Percentiles rank a stretch among this genome's conserved stretches.
phyloP scores from a whole-genome alignment of 345 rosid species.

The Rubroshorea leprosula region DNA sequence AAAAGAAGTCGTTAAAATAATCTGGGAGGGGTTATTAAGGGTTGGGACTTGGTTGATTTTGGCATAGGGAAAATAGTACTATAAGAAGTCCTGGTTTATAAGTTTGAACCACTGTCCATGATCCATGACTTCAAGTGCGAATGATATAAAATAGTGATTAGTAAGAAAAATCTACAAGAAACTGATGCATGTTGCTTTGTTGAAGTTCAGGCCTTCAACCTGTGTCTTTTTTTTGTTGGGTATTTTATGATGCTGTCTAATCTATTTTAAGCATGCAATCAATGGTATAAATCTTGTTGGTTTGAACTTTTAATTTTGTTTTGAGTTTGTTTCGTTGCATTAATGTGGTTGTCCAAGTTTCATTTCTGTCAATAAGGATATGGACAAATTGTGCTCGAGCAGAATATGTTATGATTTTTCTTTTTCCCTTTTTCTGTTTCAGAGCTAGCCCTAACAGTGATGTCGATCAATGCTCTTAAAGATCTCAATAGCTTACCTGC shows the following conservation, averaged over 20 bases:
- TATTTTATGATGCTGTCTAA: not conserved
- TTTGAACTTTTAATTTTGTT: not conserved
- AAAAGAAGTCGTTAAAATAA: no score
- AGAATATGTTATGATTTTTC: not conserved
- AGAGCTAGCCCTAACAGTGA: conserved; percentile 23
- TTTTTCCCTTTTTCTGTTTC: conserved; percentile 5
- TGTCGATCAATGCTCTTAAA: conserved; percentile 64
- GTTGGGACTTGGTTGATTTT: no score
- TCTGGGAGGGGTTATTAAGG: no score
- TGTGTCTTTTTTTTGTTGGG: not conserved
- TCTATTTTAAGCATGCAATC: not conserved
- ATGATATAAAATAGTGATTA: no score
- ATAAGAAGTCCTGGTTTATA: no score
- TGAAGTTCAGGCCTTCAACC: no score
- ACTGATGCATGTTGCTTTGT: not conserved
- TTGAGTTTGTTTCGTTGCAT: not conserved
- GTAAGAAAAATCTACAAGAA: not conserved
- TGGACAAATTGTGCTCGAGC: no score
- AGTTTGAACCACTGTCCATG: no score
- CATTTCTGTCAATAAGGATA: no score
- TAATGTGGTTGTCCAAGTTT: not conserved
- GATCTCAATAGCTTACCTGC: conserved; percentile 54
- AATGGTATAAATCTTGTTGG: no score
- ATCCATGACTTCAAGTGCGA: no score
- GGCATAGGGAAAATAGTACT: no score